These are phyloP conservation scores for Trametes cubensis DNA, from an alignment of 768 basidiomycete species.

Conservation along the genomic window DNA sequence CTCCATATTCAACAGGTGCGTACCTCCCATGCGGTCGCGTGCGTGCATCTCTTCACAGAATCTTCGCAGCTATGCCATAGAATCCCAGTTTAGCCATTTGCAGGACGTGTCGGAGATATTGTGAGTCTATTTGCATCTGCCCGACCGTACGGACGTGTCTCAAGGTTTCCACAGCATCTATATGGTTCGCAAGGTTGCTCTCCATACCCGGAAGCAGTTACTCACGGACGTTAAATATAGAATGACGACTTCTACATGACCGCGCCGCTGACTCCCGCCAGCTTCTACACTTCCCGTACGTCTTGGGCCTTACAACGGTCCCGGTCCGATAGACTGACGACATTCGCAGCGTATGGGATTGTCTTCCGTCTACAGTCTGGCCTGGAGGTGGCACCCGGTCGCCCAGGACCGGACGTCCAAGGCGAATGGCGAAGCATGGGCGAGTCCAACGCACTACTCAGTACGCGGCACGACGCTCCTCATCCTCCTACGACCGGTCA, in stretches of 20 bases:
- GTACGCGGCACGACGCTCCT: slow-evolving; percentile 24
- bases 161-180: slow-evolving; percentile 26
- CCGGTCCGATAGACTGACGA: neutral
- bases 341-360: slow-evolving; percentile 36
- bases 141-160: neutral
- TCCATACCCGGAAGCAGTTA: neutral
- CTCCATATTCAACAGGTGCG: slow-evolving; percentile 40
- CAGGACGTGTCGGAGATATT: slow-evolving; percentile 37
- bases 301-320: neutral
- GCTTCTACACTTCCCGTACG: slow-evolving; percentile 37
- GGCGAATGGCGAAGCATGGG: slow-evolving; percentile 45
- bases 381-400: slow-evolving; percentile 34
- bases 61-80: slow-evolving; percentile 37
- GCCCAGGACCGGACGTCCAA: slow-evolving; percentile 26
- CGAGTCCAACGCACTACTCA: slow-evolving; percentile 39
- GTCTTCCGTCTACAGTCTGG: slow-evolving; percentile 42
- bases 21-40: neutral
- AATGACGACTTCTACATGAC: slow-evolving; percentile 48
- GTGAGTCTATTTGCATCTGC: slow-evolving; percentile 23
- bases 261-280: slow-evolving; percentile 33
- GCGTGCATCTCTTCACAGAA: neutral
- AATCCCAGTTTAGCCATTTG: slow-evolving; percentile 38
- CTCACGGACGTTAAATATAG: slow-evolving; percentile 14
- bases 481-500: neutral
- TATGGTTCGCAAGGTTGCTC: slow-evolving; percentile 23